Evolutionary conservation across 345 rosid species (phyloP), one percentile per base, ranked within the genome.

Genomic region (Pistacia vera): DNA sequence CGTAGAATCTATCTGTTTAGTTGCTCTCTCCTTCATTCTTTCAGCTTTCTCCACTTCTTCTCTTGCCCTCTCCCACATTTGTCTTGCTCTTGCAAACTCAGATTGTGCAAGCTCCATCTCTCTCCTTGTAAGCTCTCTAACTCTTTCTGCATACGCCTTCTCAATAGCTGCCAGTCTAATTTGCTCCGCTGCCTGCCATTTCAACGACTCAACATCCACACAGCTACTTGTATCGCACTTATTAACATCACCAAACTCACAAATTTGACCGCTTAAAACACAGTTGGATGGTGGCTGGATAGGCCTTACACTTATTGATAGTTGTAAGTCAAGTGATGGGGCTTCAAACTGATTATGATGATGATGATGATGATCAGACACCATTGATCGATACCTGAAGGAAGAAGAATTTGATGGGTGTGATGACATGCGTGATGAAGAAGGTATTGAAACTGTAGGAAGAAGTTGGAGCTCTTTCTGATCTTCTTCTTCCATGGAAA

Each of bases 71-170:
- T 96, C 89, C 99, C 97, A 92, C 94, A 93, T 84, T 30, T 80
- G 87, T 80, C 93, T 88, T 2, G 98, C 99, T 58, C 93, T 83
- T 0, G 94, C 84, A 18, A 96, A 93, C 82, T 93, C 99, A 14
- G 98, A 88, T 68, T 93, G 97, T 3, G 99, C 98, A 84, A 93
- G 30, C 88, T 92, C 98, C 93, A 93, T 92, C 86, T 96, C 99
- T 83, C 90, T 85, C 80, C 90, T 82, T 49, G 97, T 92, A 38
- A 92, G 88, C 82, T 96, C 99, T 89, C 97, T 87, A 63, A 96
- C 94, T 46, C 97, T 85, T 85, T 96, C 99, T 0, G 99, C 98
- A 49, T 96, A 96, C 16, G 97, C 97, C 81, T 90, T 96, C 63
- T 96, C 99, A 2, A 93, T 86, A 0, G 98, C 88, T 0, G 97